These are phyloP conservation scores for Coemansia sp. DNA, from an alignment of 192 early-diverging fungal species.

Conservation along the genomic window DNA sequence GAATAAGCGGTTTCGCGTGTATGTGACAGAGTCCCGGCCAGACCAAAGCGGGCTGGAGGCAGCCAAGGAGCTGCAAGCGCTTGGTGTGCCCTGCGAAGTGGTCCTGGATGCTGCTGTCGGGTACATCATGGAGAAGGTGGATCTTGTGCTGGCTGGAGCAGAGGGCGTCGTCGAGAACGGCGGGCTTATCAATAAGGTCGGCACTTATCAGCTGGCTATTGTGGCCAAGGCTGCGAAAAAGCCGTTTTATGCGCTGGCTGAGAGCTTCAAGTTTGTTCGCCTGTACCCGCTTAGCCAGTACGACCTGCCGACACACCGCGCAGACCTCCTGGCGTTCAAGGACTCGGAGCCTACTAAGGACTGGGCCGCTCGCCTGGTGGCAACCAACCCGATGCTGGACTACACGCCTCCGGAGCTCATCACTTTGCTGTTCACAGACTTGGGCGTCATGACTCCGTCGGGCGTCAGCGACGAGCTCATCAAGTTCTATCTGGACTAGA, in stretches of 20 bases:
- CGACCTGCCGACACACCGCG: conserved; percentile 81
- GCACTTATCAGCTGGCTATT: conserved; percentile 94
- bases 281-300: conserved; percentile 95
- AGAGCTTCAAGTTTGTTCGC: conserved; percentile 97
- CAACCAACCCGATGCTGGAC: conserved; percentile 81
- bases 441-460: conserved; percentile 89
- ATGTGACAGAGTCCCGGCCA: conserved; percentile 89
- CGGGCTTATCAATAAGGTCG: conserved; percentile 96
- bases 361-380: conserved; percentile 42
- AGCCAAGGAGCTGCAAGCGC: conserved; percentile 66
- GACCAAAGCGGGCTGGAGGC: conserved; percentile 62
- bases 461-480: conserved; percentile 88
- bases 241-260: conserved; percentile 93
- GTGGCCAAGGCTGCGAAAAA: conserved; percentile 94
- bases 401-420: conserved; percentile 95
- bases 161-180: conserved; percentile 99
- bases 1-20: conserved; percentile 90
- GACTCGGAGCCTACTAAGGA: conserved; percentile 31
- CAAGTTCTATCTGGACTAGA: conserved; percentile 73
- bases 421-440: conserved; percentile 86
- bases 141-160: conserved; percentile 96
- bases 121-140: conserved; percentile 94
- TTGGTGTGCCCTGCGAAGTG: conserved; percentile 82
- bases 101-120: conserved; percentile 93
- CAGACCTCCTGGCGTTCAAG: conserved; percentile 70